Base-by-base conservation (phyloP, 441 rosid species). In the Arabidopsis hybrid region DNA sequence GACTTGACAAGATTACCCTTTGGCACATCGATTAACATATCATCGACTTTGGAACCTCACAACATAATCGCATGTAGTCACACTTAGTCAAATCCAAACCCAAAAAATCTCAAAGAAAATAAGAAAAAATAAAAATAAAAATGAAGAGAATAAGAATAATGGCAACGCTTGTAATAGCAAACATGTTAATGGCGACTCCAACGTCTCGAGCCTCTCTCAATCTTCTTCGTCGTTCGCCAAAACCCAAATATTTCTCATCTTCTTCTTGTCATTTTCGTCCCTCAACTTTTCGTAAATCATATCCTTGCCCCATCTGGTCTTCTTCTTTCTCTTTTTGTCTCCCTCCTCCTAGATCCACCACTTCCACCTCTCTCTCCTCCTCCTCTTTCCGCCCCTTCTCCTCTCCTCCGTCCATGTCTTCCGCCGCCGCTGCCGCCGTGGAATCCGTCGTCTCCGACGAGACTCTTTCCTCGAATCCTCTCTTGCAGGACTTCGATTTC, bases 271-370 rank as follows among this genome's bases (percentile, higher is more conserved):
- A 49, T 36, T 68, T 79, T 55, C 9, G 82, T 73, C 84, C 89
- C 62, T 77, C 77, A 6, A 63, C 59, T 72, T 67, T 59, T 1
- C 49, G 0, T 0, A 86, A 86, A 82, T 86, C 83, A 3, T 76
- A 79, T 39, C 64, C 82, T 29, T 88, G 95, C 73, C 97, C 90
- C 64, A 89, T 82, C 78, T 88, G 94, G 87, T 91, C 93, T 21
- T 68, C 90, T 12, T 88, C 93, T 49, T 90, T 90, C 85, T 81
- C 88, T 75, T 77, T 84, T 82, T 87, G 96, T 72, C 75, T 76
- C 72, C 67, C 73, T 78, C 71, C 76, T 43, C 75, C 75, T 46
- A 65, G 73, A 71, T 77, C 73, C 34, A 32, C 49, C 7, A n/a
- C 58, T 13, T 18, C 75, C 61, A 69, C 72, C 34, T 29, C 80